Evolutionary conservation across 371 early-diverging fungal species (phyloP), one percentile per base, ranked within the genome.

Genomic region (Mortierella sp.): DNA sequence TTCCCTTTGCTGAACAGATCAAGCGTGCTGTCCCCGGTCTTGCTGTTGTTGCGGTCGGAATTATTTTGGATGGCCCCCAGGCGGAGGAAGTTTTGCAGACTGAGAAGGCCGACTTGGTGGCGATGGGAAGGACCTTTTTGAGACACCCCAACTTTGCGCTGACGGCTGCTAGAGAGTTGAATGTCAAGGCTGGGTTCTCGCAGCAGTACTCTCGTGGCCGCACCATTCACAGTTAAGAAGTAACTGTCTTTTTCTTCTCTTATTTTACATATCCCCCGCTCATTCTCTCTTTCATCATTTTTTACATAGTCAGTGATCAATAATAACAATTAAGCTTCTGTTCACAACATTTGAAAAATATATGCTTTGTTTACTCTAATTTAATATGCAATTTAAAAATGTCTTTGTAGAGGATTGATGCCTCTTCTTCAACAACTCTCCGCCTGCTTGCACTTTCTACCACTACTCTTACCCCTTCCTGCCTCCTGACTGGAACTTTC

Each of bases 31-130:
- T 89, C 0, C 91, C 92, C 5, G 92, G 86, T 2, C 78, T 96
- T 48, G 50, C 88, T 0, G 91, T 94, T 13, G 94, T 90, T 6
- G 91, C 96, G 0, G 97, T 97, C 0, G 98, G 98, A 0, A 73
- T 91, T 0, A 96, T 97, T 60, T 92, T 90, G 3, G 90, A 91
- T 9, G 89, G 92, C 24, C 55, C 83, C 28, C 93, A 95, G 44
- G 80, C 82, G 0, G 73, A 79, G 47, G 68, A 77, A 45, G 72
- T 79, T 16, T 34, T 84, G 47, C 48, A 60, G 44, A 34, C 50
- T 2, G 82, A 75, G 13, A 54, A 79, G 47, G 81, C 78, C 2
- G 84, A 84, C 70, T 42, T 82, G 38, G 73, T 84, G 14, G 79
- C 78, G 0, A 79, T 50, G 50, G 85, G 80, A 11, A 54, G 88